Percentiles rank a stretch among this genome's conserved stretches.
These are phyloP conservation scores for Proliferodiscus dingleyae DNA, from an alignment of 2,329 filamentous ascomycete genomes.

Conservation along the genomic window DNA sequence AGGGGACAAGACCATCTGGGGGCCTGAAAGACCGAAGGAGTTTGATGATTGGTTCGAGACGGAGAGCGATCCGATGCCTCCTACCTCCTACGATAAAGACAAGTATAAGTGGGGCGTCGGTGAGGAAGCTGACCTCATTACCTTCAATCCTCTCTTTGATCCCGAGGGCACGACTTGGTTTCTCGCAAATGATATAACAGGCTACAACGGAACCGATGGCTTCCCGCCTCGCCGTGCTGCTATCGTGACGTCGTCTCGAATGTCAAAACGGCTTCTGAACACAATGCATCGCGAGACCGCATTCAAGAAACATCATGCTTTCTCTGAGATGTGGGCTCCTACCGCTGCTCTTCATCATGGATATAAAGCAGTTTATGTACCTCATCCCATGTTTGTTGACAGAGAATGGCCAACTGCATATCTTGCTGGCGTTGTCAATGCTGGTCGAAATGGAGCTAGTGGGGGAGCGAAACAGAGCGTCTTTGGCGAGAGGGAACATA, in stretches of 20 bases:
- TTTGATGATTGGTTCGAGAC: slow-evolving; percentile 66
- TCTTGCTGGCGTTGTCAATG: slow-evolving; percentile 75
- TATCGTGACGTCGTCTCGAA: slow-evolving; percentile 82
- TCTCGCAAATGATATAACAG: slow-evolving; percentile 76
- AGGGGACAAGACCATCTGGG: slow-evolving; percentile 71
- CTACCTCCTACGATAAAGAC: slow-evolving; percentile 70
- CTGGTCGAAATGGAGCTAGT: slow-evolving; percentile 66
- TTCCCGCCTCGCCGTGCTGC: slow-evolving; percentile 72
- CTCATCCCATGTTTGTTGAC: slow-evolving; percentile 84
- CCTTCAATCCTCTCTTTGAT: slow-evolving; percentile 88
- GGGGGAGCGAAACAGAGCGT: slow-evolving; percentile 70
- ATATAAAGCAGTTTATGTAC: slow-evolving; percentile 85
- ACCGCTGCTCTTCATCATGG: slow-evolving; percentile 87
- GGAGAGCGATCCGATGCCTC: slow-evolving; percentile 69
- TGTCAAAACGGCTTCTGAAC: slow-evolving; percentile 72
- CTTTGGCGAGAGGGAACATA: slow-evolving; percentile 83
- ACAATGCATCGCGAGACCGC: slow-evolving; percentile 90
- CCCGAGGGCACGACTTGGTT: slow-evolving; percentile 83
- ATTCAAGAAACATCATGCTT: slow-evolving; percentile 81
- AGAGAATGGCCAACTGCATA: slow-evolving; percentile 79
- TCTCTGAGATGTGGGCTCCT: slow-evolving; percentile 94
- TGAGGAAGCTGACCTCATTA: slow-evolving; percentile 88
- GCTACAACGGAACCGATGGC: slow-evolving; percentile 64
- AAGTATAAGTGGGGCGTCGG: slow-evolving; percentile 81
- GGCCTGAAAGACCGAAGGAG: slow-evolving; percentile 66